Conservation (phyloP, 495 filamentous ascomycete species). For the Venustampulla echinocandica region DNA sequence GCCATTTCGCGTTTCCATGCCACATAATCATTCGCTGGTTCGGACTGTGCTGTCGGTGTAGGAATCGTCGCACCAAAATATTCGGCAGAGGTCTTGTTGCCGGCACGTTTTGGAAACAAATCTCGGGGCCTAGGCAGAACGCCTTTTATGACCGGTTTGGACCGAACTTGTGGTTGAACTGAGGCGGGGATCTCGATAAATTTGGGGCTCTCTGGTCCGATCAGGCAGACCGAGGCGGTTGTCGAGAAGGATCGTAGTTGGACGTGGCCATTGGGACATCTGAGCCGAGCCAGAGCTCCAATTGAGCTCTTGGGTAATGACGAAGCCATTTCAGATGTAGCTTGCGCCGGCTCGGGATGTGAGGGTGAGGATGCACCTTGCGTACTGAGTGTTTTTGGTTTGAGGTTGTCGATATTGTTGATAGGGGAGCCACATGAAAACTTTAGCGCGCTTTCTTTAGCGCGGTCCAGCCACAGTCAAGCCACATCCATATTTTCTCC, state of each 20-base stretch:
- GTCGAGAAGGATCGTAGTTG: constrained; percentile 35
- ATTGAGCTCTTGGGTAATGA: constrained; percentile 18
- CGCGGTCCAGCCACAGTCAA: constrained; percentile 7
- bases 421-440: constrained; percentile 9
- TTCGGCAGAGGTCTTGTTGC: constrained; percentile 42
- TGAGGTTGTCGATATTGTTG: not conserved
- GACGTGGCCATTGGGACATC: constrained; percentile 5
- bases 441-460: constrained; percentile 7
- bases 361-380: not conserved
- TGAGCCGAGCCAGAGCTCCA: constrained; percentile 15
- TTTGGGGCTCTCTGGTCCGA: constrained; percentile 60
- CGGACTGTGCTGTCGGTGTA: constrained; percentile 18
- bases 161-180: constrained; percentile 31
- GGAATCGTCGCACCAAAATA: constrained; percentile 42
- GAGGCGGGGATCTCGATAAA: constrained; percentile 67
- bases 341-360: not conserved
- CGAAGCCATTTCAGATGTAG: constrained; percentile 22
- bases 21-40: constrained; percentile 38
- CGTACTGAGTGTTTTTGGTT: not conserved
- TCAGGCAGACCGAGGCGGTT: constrained; percentile 22
- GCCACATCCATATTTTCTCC: not conserved
- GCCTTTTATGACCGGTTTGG: constrained; percentile 52
- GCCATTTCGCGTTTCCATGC: constrained; percentile 58
- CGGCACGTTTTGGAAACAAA: constrained; percentile 44
- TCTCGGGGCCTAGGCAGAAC: constrained; percentile 61